Evolutionary conservation across 768 basidiomycete genomes (phyloP), one percentile per base, ranked within the genome.

Genomic region (Boletus insuetus): DNA sequence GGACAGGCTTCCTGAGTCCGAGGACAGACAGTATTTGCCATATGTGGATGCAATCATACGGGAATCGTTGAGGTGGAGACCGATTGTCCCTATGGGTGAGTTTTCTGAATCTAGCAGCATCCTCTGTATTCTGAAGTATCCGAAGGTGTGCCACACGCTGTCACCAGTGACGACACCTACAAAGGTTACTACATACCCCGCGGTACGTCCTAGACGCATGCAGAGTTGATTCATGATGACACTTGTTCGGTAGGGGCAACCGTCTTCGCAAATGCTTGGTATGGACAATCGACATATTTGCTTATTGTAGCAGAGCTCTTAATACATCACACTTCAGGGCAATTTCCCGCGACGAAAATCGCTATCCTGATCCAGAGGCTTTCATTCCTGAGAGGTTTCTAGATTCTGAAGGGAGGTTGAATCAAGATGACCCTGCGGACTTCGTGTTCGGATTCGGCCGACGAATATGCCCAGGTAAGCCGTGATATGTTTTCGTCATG

Each of bases 51-150:
- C 50, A 1, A 44, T 51, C 14, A 7, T 51, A 12, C 32, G 41
- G 13, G 50, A 51, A 49, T 22, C 32, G 10, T 7, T 54, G 22
- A 49, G 56, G 31, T 58, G 56, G 56, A 39, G 35, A 31, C 56
- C 56, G 2, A 38, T 52, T 26, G 16, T 13, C 19, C 52, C 52
- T 4, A 17, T 54, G 2, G 51, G 56, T 57, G 14, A 12, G 49
- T 40, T 12, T 2, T 6, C 6, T 39, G 38, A 6, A 39, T n/a
- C 17, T 39, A 39, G 9, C 8, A 39, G 16, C 38, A 19, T 19
- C 19, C n/a, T 7, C 26, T 6, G 17, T 8, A 26, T 26, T 11
- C 43, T 26, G 34, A 26, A 26, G 7, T 0, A 8, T 9, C 24
- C 10, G 0, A 14, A 57, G 48, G 46, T 34, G 42, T 10, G 2